Percentiles rank a stretch among this genome's conserved stretches.
phyloP scores from a whole-genome alignment of 495 filamentous ascomycete genomes.

The Talaromyces nanjingensis region DNA sequence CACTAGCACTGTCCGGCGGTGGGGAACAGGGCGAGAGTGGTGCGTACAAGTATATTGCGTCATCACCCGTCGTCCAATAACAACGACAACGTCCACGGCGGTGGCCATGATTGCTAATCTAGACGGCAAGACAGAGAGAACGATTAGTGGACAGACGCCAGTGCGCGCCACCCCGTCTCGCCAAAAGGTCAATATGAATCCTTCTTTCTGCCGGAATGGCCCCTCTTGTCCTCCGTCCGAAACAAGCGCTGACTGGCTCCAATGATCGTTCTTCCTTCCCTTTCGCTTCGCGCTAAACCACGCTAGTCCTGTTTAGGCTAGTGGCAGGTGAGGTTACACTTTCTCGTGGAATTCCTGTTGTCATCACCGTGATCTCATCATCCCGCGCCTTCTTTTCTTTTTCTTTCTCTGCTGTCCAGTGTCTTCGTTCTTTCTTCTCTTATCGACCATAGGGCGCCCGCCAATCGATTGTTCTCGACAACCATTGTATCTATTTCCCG shows the following conservation, averaged over 20 bases:
- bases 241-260: not conserved
- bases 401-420: not conserved
- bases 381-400: not conserved
- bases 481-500: not conserved
- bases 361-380: constrained; percentile 34
- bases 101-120: not conserved
- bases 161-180: not conserved
- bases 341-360: constrained; percentile 27
- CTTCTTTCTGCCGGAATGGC: too few species aligned
- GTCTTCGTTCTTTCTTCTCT: not conserved
- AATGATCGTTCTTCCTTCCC: not conserved
- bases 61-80: constrained; percentile 7
- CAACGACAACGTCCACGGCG: not conserved
- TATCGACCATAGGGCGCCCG: not conserved
- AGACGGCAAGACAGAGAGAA: not conserved
- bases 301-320: not conserved
- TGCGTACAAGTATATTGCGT: constrained; percentile 6
- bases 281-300: not conserved
- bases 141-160: not conserved
- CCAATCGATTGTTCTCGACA: not conserved
- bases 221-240: not conserved
- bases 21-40: not conserved
- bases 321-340: constrained; percentile 1
- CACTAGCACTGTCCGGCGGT: not conserved
- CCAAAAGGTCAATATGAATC: not conserved